These are phyloP conservation scores for Sporothrix brunneoviolacea DNA, from an alignment of 2,329 filamentous ascomycete genomes.

Conservation along the genomic window DNA sequence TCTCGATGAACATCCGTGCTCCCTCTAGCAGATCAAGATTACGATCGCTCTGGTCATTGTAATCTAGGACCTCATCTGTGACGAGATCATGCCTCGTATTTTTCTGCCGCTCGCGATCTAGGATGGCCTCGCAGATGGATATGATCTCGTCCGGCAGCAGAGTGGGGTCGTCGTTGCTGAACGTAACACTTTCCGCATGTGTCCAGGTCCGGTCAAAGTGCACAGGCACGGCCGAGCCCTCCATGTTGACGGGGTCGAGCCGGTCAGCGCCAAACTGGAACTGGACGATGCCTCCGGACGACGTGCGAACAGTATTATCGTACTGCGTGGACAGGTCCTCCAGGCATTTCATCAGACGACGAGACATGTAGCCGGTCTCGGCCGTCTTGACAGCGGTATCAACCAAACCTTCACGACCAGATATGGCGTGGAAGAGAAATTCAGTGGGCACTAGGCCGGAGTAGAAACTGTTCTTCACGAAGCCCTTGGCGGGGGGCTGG, in stretches of 20 bases:
- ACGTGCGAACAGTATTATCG: slow-evolving; percentile 90
- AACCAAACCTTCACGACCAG: slow-evolving; percentile 94
- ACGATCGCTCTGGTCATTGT: slow-evolving; percentile 62
- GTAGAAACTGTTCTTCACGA: slow-evolving; percentile 97
- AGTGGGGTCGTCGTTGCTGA: slow-evolving; percentile 67
- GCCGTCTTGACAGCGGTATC: slow-evolving; percentile 99
- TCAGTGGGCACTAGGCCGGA: slow-evolving; percentile 83
- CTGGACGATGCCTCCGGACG: slow-evolving; percentile 80
- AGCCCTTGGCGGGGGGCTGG: slow-evolving; percentile 91
- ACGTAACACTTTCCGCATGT: slow-evolving; percentile 69
- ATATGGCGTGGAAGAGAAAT: slow-evolving; percentile 97
- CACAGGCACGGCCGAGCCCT: slow-evolving; percentile 85
- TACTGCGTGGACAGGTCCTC: slow-evolving; percentile 93
- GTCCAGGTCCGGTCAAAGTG: slow-evolving; percentile 88
- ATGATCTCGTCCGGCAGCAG: slow-evolving; percentile 70
- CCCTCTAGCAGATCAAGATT: slow-evolving; percentile 75
- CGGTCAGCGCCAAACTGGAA: slow-evolving; percentile 97
- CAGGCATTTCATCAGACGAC: slow-evolving; percentile 93
- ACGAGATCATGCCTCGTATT: slow-evolving; percentile 55
- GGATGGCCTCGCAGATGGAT: slow-evolving; percentile 57
- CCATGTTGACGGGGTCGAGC: slow-evolving; percentile 95
- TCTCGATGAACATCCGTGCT: slow-evolving; percentile 71
- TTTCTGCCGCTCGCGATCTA: slow-evolving; percentile 61
- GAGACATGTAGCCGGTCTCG: slow-evolving; percentile 98
- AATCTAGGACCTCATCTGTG: slow-evolving; percentile 56